phyloP scores from a whole-genome alignment of 192 early-diverging fungal species.

The Jimgerdemannia flammicorona region DNA sequence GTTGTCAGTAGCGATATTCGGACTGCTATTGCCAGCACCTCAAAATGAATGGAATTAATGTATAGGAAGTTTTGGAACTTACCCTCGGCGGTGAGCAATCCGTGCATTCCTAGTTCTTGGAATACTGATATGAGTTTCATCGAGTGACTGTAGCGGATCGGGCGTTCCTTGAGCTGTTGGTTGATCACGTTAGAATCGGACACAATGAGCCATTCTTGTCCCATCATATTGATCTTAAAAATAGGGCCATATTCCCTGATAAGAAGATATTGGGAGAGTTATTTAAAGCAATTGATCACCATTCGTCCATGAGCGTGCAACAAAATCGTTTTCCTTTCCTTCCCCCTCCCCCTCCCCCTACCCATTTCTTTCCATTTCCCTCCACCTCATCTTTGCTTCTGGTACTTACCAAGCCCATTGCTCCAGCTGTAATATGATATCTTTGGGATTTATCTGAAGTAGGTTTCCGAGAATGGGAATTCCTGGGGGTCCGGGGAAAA shows the following conservation, averaged over 20 bases:
- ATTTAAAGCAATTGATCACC: not conserved
- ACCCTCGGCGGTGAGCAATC: constrained; percentile 8
- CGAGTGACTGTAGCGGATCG: not conserved
- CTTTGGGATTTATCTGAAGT: not conserved
- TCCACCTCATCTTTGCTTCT: not conserved
- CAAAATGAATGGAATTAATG: too few relatives aligned
- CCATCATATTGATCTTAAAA: not conserved
- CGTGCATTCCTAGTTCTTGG: not conserved
- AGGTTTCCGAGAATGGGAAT: constrained; percentile 1
- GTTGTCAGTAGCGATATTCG: not conserved
- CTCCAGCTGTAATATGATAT: not conserved
- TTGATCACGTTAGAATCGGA: constrained; percentile 1
- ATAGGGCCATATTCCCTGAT: constrained; percentile 11
- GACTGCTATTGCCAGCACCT: not conserved
- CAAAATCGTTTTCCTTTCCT: too few relatives aligned
- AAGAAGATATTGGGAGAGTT: not conserved
- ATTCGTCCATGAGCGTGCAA: not conserved
- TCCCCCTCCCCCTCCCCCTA: too few relatives aligned
- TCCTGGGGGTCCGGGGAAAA: not conserved
- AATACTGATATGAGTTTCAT: not conserved
- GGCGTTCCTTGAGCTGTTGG: constrained; percentile 3
- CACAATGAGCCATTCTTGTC: not conserved
- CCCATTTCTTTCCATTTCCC: not conserved
- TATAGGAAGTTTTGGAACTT: not conserved
- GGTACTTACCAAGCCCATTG: not conserved